A percentile compares a stretch with the other conserved stretches of the same genome.
Evolutionary conservation across 2,329 filamentous ascomycete genomes (phyloP).

Genomic region (Geosmithia putterillii): DNA sequence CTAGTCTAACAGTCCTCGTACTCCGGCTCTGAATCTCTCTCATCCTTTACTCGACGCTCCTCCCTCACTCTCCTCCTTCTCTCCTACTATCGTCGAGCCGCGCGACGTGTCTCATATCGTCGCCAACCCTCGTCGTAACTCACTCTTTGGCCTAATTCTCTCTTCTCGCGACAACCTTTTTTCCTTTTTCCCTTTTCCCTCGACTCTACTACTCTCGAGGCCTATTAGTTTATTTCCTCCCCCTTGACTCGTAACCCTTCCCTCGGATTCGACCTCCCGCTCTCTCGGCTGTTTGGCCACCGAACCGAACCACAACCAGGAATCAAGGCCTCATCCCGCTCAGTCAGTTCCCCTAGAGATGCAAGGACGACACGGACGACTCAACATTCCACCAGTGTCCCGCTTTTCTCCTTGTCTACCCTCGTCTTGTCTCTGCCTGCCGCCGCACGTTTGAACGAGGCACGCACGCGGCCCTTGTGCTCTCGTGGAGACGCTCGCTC

Average conservation of each 20-base stretch:
- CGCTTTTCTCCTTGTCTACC: background rate
- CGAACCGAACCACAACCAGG: too few species aligned
- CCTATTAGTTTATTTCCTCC: too few species aligned
- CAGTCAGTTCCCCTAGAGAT: too few species aligned
- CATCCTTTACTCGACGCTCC: background rate
- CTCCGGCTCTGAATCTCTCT: background rate
- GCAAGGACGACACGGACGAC: background rate
- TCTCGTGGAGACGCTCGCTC: background rate
- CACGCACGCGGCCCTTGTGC: background rate
- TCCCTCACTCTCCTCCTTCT: background rate
- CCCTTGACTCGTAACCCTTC: too few species aligned
- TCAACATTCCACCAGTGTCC: background rate
- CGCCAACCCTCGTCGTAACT: background rate
- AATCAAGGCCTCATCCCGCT: too few species aligned
- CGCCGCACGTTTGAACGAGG: background rate
- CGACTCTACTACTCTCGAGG: background rate
- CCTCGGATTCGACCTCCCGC: too few species aligned
- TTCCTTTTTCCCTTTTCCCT: background rate
- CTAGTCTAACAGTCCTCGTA: too few species aligned
- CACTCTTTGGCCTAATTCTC: background rate
- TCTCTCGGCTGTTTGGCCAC: too few species aligned
- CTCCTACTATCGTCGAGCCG: background rate
- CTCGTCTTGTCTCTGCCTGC: background rate
- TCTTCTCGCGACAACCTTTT: background rate
- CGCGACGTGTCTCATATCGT: background rate